Percentiles rank a stretch among this genome's conserved stretches.
These are phyloP conservation scores for Cystobasidium pallidum DNA, from an alignment of 1,284 basidiomycete species.

Conservation along the genomic window DNA sequence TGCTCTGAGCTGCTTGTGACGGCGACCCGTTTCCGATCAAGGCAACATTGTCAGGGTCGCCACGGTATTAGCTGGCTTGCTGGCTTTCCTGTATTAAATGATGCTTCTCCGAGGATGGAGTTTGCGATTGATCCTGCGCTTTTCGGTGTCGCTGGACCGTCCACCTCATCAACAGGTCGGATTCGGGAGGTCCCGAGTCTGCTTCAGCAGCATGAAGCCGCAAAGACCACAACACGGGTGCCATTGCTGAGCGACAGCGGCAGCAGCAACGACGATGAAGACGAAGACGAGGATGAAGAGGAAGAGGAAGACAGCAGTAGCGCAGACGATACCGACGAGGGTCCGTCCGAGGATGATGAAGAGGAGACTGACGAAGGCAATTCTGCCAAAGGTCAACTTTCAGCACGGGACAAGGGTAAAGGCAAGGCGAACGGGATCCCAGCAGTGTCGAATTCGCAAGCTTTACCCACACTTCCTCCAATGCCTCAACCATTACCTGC, in stretches of 20 bases:
- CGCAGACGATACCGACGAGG: conserved; percentile 4
- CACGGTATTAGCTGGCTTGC: not conserved
- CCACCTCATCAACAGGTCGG: conserved; percentile 31
- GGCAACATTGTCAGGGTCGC: no score
- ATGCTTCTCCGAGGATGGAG: conserved; percentile 4
- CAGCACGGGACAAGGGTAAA: conserved; percentile 36
- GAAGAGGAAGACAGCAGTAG: conserved; percentile 16
- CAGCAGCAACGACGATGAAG: conserved; percentile 12
- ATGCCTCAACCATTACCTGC: conserved; percentile 6
- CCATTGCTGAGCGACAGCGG: conserved; percentile 37
- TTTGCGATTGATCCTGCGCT: conserved; percentile 46
- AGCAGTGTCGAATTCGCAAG: not conserved
- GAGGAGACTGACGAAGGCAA: conserved; percentile 9
- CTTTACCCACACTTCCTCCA: conserved; percentile 3
- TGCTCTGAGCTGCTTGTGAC: no score
- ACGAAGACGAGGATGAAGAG: conserved; percentile 15
- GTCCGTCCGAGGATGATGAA: conserved; percentile 4
- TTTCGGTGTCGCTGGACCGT: conserved; percentile 40
- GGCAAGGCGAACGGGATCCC: conserved; percentile 13
- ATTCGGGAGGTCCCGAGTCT: conserved; percentile 33
- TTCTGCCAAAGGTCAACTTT: not conserved
- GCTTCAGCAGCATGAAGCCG: conserved; percentile 27
- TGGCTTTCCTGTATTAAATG: not conserved
- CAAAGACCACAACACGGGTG: conserved; percentile 5
- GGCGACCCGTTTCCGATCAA: no score